Evolutionary conservation across 306 rosid genomes (phyloP), one percentile per base, ranked within the genome.

Genomic region (Hippophae rhamnoides): DNA sequence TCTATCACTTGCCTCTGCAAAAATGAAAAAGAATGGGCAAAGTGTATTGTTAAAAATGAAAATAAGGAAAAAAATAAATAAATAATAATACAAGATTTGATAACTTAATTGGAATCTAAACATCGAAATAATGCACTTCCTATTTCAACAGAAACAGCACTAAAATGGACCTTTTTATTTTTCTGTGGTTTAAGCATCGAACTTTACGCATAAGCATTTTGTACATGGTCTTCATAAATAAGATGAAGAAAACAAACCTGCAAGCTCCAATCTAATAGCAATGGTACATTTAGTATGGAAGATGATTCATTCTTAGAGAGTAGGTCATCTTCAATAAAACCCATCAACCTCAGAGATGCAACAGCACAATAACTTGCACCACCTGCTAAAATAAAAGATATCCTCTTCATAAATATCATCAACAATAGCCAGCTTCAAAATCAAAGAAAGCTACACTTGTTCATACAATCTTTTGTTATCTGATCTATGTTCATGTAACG

Each of bases 291-390:
- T 72, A 92, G 63, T 52, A 84, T 62, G 56, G 88, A 73, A 23
- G 94, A 63, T 9, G 69, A 44, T 13, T 9, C 46, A 69, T 71
- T 53, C 50, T 72, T 74, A n/a, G 86, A 82, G 42, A 88, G 76
- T 68, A 78, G 60, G 73, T 84, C 83, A 57, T 82, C 90, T 77
- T 79, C 95, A 49, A 92, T 68, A 76, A 80, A 79, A 45, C 95
- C 99, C 99, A 92, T 81, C 69, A 92, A 69, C 60, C 70, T 75
- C 46, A 92, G 97, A 79, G 99, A 88, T 62, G 93, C 86, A 66
- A 88, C 71, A 66, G 95, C 89, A 23, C 99, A 92, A 60, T 92
- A 86, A 7, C 89, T 82, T 73, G 80, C 97, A 65, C 95, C 99
- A 58, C 99, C 99, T 92, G 93, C 87, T 78, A 85, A 83, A 76